phyloP scores from a whole-genome alignment of 2,329 filamentous ascomycete species.

The Huntiella savannae region DNA sequence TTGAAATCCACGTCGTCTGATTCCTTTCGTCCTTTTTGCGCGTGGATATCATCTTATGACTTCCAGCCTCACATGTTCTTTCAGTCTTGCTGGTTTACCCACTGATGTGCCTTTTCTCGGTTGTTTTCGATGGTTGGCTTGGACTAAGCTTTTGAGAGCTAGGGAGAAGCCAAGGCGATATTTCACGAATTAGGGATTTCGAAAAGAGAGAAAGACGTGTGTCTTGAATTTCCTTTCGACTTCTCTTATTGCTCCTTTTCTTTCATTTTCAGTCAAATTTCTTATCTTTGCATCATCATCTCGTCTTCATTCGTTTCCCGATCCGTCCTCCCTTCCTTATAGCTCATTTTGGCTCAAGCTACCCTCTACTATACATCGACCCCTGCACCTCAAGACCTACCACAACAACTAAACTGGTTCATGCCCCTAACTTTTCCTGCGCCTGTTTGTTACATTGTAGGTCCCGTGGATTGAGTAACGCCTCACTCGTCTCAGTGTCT shows the following conservation, averaged over 20 bases:
- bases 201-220: not conserved
- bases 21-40: not conserved
- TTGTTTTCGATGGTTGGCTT: not conserved
- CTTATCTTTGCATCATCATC: not conserved
- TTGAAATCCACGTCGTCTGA: not conserved
- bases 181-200: too few species aligned
- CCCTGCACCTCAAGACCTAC: slow-evolving; percentile 6
- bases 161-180: not conserved
- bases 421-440: slow-evolving; percentile 12
- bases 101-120: too few species aligned
- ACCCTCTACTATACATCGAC: slow-evolving; percentile 3
- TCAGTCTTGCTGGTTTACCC: not conserved
- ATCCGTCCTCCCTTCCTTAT: not conserved
- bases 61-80: not conserved
- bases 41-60: not conserved
- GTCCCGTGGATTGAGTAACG: slow-evolving; percentile 12
- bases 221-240: not conserved
- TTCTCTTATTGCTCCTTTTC: not conserved
- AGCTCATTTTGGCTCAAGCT: slow-evolving; percentile 1
- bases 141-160: not conserved
- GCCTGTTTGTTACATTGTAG: slow-evolving; percentile 8
- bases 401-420: slow-evolving; percentile 6
- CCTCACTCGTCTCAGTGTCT: slow-evolving; percentile 15
- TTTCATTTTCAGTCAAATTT: not conserved
- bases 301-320: not conserved